These are phyloP conservation scores for Trichoderma asperelloides DNA, from an alignment of 495 filamentous ascomycete species.

Conservation along the genomic window DNA sequence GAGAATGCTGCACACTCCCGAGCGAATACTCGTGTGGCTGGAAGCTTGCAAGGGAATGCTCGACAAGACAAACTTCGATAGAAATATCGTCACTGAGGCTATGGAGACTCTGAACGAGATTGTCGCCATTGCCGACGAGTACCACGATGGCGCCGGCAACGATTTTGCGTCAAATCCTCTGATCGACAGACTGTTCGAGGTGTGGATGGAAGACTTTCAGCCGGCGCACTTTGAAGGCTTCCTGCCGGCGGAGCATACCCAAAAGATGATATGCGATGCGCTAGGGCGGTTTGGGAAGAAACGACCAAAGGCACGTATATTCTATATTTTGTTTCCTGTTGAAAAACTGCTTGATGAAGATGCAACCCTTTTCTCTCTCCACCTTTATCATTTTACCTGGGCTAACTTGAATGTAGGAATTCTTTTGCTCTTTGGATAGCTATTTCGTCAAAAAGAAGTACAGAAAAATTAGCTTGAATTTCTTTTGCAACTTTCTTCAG, in stretches of 20 bases:
- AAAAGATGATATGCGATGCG: constrained; percentile 42
- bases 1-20: constrained; percentile 46
- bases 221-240: constrained; percentile 31
- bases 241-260: constrained; percentile 41
- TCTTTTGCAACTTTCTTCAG: constrained; percentile 56
- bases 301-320: constrained; percentile 50
- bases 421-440: constrained; percentile 49
- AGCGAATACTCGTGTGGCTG: constrained; percentile 56
- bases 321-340: too few species aligned
- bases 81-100: constrained; percentile 48
- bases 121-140: constrained; percentile 49
- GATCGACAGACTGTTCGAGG: constrained; percentile 43
- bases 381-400: not conserved
- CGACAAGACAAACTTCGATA: constrained; percentile 44
- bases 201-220: constrained; percentile 51
- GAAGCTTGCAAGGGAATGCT: constrained; percentile 52
- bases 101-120: constrained; percentile 48
- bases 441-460: constrained; percentile 51
- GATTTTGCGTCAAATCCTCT: constrained; percentile 33
- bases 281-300: constrained; percentile 54
- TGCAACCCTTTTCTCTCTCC: constrained; percentile 10
- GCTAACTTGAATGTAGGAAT: constrained; percentile 32
- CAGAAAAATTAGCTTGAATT: constrained; percentile 46
- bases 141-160: constrained; percentile 26
- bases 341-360: not conserved